phyloP scores from a whole-genome alignment of 495 filamentous ascomycete genomes.

The Penicillium turbatum region DNA sequence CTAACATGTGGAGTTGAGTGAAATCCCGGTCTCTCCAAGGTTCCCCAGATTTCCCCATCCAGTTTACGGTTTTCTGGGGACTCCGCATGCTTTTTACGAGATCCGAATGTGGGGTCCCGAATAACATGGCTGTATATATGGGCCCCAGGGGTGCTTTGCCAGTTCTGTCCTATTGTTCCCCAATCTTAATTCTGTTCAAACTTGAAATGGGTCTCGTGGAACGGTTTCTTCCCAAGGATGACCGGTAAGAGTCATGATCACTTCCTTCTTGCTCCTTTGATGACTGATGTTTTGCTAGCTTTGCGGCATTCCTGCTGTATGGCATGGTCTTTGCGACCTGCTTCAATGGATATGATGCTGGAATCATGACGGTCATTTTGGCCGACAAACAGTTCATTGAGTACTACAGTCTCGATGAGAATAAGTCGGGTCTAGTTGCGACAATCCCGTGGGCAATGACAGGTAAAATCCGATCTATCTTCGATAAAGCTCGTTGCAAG shows the following conservation, averaged over 20 bases:
- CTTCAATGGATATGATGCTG: slow-evolving; percentile 40
- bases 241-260: slow-evolving; percentile 16
- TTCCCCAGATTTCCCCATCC: not conserved
- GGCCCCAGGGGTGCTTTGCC: not conserved
- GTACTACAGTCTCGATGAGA: slow-evolving; percentile 30
- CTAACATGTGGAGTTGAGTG: too few species aligned
- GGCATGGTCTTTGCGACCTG: slow-evolving; percentile 36
- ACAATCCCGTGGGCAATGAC: slow-evolving; percentile 38
- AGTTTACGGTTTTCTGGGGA: not conserved
- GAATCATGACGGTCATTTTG: slow-evolving; percentile 38
- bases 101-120: slow-evolving; percentile 16
- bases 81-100: not conserved
- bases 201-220: slow-evolving; percentile 26
- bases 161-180: too few species aligned
- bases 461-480: slow-evolving; percentile 9
- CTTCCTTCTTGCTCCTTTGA: not conserved
- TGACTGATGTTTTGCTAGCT: slow-evolving; percentile 5
- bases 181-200: not conserved
- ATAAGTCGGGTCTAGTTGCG: slow-evolving; percentile 30
- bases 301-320: slow-evolving; percentile 29
- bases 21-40: not conserved
- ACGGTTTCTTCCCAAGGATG: slow-evolving; percentile 29
- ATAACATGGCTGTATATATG: slow-evolving; percentile 9
- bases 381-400: slow-evolving; percentile 35
- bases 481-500: not conserved